Evolutionary conservation across 306 rosid species (phyloP).

Genomic region (Prinsepia uniflora): DNA sequence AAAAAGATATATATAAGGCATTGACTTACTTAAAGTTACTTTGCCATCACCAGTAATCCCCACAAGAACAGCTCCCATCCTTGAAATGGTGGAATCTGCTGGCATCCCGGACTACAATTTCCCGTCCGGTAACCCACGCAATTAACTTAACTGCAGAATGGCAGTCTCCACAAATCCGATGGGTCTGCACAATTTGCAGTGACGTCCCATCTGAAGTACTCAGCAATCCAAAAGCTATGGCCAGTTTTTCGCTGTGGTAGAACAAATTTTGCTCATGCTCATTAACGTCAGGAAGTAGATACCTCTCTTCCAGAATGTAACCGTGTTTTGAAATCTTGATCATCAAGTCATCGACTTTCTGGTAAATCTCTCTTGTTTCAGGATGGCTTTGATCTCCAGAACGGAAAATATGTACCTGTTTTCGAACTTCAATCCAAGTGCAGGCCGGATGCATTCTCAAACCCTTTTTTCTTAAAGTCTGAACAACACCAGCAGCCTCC

Average conservation of each 20-base stretch:
- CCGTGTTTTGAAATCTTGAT: constrained; percentile 56
- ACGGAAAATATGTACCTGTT: constrained; percentile 42
- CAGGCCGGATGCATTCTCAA: constrained; percentile 69
- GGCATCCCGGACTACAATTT: constrained; percentile 73
- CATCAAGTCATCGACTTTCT: constrained; percentile 59
- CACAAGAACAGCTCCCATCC: constrained; percentile 84
- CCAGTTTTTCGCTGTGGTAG: constrained; percentile 81
- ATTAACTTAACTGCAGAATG: constrained; percentile 74
- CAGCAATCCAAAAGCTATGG: constrained; percentile 72
- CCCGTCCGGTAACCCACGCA: constrained; percentile 57
- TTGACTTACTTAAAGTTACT: not conserved
- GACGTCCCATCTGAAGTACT: constrained; percentile 54
- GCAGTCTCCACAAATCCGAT: constrained; percentile 71
- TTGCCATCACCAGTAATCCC: constrained; percentile 71
- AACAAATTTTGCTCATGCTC: constrained; percentile 43
- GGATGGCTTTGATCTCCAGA: constrained; percentile 58
- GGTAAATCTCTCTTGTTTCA: constrained; percentile 45
- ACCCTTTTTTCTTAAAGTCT: constrained; percentile 67
- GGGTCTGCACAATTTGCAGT: constrained; percentile 70
- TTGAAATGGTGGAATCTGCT: constrained; percentile 86
- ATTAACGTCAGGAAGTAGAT: constrained; percentile 74
- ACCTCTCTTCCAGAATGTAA: constrained; percentile 36
- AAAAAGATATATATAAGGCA: too few relatives aligned
- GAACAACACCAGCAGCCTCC: constrained; percentile 82
- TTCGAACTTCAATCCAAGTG: constrained; percentile 74